Evolutionary conservation across 495 filamentous ascomycete species (phyloP).

Genomic region (Aspergillus mulundensis): DNA sequence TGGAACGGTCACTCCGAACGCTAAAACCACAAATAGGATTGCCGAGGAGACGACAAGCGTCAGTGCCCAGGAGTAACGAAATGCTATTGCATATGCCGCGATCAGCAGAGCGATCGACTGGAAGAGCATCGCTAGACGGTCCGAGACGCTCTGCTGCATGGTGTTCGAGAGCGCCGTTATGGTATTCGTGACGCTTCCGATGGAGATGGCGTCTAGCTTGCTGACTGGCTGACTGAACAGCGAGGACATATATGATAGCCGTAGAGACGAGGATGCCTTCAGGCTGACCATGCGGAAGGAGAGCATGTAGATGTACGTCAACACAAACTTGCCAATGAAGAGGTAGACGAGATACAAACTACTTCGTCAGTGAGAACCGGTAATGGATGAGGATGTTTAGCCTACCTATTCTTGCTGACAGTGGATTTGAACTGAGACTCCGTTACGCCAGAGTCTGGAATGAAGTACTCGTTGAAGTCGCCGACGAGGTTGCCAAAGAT

Average conservation of each 20-base stretch:
- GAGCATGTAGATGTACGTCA: conserved; percentile 34
- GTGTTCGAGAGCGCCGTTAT: conserved; percentile 62
- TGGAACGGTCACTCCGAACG: conserved; percentile 18
- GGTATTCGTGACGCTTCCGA: conserved; percentile 44
- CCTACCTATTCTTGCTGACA: conserved; percentile 23
- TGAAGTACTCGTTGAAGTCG: conserved; percentile 32
- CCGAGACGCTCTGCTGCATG: conserved; percentile 63
- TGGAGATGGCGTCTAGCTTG: conserved; percentile 29
- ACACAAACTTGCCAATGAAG: conserved; percentile 35
- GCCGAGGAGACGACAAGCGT: conserved; percentile 41
- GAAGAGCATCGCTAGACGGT: conserved; percentile 48
- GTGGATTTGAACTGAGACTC: conserved; percentile 26
- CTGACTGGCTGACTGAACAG: conserved; percentile 32
- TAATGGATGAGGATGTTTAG: background rate
- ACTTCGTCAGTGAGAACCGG: background rate
- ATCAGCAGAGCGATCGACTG: conserved; percentile 46
- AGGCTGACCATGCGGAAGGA: conserved; percentile 51
- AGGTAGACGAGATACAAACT: conserved; percentile 33
- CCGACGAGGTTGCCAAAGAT: conserved; percentile 43
- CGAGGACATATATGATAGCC: conserved; percentile 30
- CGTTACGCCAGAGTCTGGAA: conserved; percentile 16
- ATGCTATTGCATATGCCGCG: conserved; percentile 49
- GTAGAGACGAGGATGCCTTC: conserved; percentile 25
- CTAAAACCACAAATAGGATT: conserved; percentile 36
- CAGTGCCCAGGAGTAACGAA: conserved; percentile 46